Percentiles rank a stretch among this genome's conserved stretches.
Evolutionary conservation across 108 stramenopile genomes (phyloP).

Genomic region (Chaetoceros muelleri): DNA sequence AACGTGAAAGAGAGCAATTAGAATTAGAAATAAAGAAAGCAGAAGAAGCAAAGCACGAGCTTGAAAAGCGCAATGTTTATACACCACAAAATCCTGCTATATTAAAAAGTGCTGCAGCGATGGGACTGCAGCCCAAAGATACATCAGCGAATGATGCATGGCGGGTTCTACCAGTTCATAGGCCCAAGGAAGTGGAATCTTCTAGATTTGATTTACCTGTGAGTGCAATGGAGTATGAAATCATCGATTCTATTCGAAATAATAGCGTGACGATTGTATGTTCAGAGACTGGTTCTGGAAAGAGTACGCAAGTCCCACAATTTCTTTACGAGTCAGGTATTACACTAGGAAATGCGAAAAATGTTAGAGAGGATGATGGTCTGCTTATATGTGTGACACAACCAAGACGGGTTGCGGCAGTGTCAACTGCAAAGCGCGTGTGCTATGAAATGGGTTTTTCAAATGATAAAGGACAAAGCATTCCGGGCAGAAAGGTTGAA

Average conservation of each 20-base stretch:
- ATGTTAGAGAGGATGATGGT: constrained; percentile 1
- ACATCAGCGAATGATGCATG: constrained; percentile 4
- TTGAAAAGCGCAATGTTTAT: constrained; percentile 25
- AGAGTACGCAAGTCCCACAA: constrained; percentile 85
- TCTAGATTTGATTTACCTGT: constrained; percentile 86
- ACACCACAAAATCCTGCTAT: constrained; percentile 24
- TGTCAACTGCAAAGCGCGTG: constrained; percentile 93
- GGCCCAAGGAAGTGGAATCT: constrained; percentile 49
- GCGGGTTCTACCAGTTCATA: constrained; percentile 28
- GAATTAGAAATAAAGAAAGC: constrained; percentile 16
- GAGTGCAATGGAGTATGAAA: constrained; percentile 97
- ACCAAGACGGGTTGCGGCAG: constrained; percentile 94
- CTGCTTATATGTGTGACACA: constrained; percentile 82
- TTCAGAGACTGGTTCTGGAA: constrained; percentile 81
- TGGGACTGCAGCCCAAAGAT: constrained; percentile 19
- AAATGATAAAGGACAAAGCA: constrained; percentile 55
- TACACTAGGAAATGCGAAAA: constrained; percentile 18
- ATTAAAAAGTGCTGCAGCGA: constrained; percentile 31
- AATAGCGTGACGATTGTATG: constrained; percentile 91
- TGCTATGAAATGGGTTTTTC: constrained; percentile 84
- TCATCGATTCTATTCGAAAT: constrained; percentile 87
- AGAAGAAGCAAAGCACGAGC: constrained; percentile 30
- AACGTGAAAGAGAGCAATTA: neutral
- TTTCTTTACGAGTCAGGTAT: constrained; percentile 94
- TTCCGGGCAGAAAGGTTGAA: constrained; percentile 20